Evolutionary conservation across 2,329 filamentous ascomycete species (phyloP).

Genomic region (Zopfia rhizophila): DNA sequence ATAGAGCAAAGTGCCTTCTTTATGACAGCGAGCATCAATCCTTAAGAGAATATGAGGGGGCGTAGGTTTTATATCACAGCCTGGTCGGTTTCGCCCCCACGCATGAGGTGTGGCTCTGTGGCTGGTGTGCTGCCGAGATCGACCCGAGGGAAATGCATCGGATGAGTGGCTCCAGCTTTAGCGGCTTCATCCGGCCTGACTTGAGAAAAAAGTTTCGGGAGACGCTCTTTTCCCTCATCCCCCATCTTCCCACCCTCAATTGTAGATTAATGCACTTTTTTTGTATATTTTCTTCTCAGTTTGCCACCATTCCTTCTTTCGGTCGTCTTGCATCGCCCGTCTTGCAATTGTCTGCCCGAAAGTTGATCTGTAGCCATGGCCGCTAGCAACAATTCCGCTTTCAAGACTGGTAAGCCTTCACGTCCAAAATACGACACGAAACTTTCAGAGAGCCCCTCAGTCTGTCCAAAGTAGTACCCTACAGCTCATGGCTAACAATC

Average conservation of each 20-base stretch:
- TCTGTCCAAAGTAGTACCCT: not conserved
- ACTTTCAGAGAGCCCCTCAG: not conserved
- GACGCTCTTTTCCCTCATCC: slow-evolving; percentile 13
- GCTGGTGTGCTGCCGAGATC: slow-evolving; percentile 1
- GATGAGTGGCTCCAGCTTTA: slow-evolving; percentile 19
- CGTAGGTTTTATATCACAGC: too few species aligned
- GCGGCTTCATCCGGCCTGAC: slow-evolving; percentile 34
- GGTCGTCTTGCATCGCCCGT: slow-evolving; percentile 31
- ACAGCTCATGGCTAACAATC: slow-evolving; percentile 35
- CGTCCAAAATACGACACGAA: slow-evolving; percentile 20
- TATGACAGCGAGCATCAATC: too few species aligned
- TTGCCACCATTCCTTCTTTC: slow-evolving; percentile 35
- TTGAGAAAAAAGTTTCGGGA: slow-evolving; percentile 41
- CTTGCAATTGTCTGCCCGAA: slow-evolving; percentile 26
- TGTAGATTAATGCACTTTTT: slow-evolving; percentile 48
- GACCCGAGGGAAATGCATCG: not conserved
- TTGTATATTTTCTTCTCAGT: slow-evolving; percentile 37
- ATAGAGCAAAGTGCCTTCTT: too few species aligned
- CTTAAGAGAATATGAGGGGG: too few species aligned
- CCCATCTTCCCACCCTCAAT: slow-evolving; percentile 27
- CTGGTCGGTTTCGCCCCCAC: too few species aligned
- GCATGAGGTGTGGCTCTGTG: not conserved
- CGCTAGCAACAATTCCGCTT: slow-evolving; percentile 49
- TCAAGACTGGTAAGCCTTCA: slow-evolving; percentile 46
- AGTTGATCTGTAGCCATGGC: slow-evolving; percentile 38